A percentile compares a stretch with the other conserved stretches of the same genome.
Conservation (phyloP, 768 basidiomycete genomes). For the Xerocomellus intermedius region DNA sequence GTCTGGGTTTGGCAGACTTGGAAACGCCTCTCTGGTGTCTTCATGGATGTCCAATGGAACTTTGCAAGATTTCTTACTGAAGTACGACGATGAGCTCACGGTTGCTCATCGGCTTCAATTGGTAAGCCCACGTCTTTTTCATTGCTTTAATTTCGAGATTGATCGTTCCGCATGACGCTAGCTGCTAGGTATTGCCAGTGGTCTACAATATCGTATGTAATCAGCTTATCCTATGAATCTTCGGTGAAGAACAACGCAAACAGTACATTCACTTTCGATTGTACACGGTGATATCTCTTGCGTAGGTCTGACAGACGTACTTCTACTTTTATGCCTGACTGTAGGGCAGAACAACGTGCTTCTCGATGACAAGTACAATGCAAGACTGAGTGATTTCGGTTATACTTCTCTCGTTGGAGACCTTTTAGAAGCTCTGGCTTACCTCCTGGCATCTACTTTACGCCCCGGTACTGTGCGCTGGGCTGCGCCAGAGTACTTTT, state of each 20-base stretch:
- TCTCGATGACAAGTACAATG: not conserved
- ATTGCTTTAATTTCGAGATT: not conserved
- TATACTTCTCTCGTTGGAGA: constrained; percentile 5
- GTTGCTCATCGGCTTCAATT: constrained; percentile 1
- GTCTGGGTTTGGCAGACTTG: constrained; percentile 7
- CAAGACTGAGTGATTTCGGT: constrained; percentile 9
- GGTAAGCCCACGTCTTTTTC: not conserved
- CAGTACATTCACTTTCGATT: constrained; percentile 5
- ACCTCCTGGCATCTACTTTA: constrained; percentile 4
- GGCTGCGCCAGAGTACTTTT: constrained; percentile 8
- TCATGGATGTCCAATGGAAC: constrained; percentile 12
- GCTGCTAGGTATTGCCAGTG: not conserved
- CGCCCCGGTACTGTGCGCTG: constrained; percentile 3
- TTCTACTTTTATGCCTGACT: not conserved
- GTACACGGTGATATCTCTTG: constrained; percentile 9
- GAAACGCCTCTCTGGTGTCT: constrained; percentile 6
- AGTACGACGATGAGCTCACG: not conserved
- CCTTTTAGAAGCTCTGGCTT: constrained; percentile 4
- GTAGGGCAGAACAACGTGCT: constrained; percentile 6
- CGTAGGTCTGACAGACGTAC: not conserved
- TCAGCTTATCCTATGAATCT: not conserved
- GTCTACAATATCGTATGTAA: constrained; percentile 1
- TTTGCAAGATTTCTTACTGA: constrained; percentile 5
- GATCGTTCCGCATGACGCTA: not conserved
- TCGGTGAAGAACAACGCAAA: not conserved